Evolutionary conservation across 2,329 filamentous ascomycete genomes (phyloP), one percentile per base, ranked within the genome.

Genomic region (Leptographium lundbergii): DNA sequence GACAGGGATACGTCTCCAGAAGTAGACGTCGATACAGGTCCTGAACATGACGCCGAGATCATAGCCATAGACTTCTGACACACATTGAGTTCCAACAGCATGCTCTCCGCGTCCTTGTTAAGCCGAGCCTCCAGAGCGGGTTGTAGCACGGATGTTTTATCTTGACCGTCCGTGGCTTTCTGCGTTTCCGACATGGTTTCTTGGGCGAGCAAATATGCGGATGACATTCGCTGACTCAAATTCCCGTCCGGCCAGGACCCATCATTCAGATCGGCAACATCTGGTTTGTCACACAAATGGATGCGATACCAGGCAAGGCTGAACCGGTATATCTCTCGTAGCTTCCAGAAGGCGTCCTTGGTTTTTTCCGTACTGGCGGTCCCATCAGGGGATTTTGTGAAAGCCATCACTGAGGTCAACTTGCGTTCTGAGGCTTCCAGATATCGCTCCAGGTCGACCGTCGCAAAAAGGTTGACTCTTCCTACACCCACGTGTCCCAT

Each of bases 321-420:
- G 47, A 61, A 47, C 4, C 32, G 50, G 56, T 61, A 63, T 32
- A 66, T 54, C 32, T 61, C 42, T 10, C 42, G 48, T 54, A 66
- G 42, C 59, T 65, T 61, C 59, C 60, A 63, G 45, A 64, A 65
- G 17, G 58, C 51, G 27, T 63, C 60, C 10, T 53, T 32, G 47
- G 57, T 60, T 29, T 60, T 56, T 6, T 60, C 39, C 9, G 45
- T 34, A 32, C 19, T 32, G 6, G 25, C 32, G 6, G 39, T 29
- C 22, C 53, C 52, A 19, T 39, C 51, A 17, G 25, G 36, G 22
- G n/a, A 14, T 34, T 24, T 34, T 32, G 9, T n/a, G 5, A 6
- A 19, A 22, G 56, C 54, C 29, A 34, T 42, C 53, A 63, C 45
- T 6, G 52, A 29, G n/a, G 52, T 52, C 56, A 63, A 52, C n/a